A percentile compares a stretch with the other conserved stretches of the same genome.
Evolutionary conservation across 1,284 basidiomycete genomes (phyloP).

Genomic region (Sporisorium reilianum): DNA sequence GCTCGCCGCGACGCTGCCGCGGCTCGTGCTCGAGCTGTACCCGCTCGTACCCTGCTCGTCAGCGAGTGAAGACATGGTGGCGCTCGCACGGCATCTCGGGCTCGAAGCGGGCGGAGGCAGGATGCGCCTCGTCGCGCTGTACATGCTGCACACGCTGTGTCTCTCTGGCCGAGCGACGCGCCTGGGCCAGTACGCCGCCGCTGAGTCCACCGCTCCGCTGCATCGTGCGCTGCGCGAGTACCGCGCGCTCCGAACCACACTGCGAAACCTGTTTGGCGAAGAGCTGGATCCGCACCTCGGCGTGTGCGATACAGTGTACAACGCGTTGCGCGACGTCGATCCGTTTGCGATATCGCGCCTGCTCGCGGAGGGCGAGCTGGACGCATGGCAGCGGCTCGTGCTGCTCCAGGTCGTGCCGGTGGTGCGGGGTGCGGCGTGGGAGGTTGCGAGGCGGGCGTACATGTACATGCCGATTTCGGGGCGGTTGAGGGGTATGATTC

Average conservation of each 20-base stretch:
- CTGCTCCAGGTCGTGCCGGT: slow-evolving; percentile 18
- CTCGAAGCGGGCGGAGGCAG: not conserved
- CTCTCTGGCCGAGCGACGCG: slow-evolving; percentile 28
- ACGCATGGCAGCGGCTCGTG: slow-evolving; percentile 35
- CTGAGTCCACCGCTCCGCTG: not conserved
- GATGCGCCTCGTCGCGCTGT: slow-evolving; percentile 10
- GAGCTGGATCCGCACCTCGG: not conserved
- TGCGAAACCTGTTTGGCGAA: not conserved
- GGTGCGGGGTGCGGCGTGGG: slow-evolving; percentile 30
- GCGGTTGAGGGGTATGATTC: not conserved
- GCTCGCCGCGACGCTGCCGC: slow-evolving; percentile 27
- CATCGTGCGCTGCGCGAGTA: slow-evolving; percentile 26
- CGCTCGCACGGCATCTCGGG: not conserved
- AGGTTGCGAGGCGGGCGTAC: slow-evolving; percentile 29
- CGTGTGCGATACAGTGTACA: slow-evolving; percentile 27
- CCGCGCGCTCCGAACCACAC: not conserved
- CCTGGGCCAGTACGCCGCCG: slow-evolving; percentile 28
- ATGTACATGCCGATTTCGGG: slow-evolving; percentile 31
- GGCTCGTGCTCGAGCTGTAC: slow-evolving; percentile 35
- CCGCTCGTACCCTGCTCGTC: not conserved
- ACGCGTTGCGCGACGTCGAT: slow-evolving; percentile 14
- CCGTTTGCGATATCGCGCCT: slow-evolving; percentile 15
- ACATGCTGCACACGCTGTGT: slow-evolving; percentile 37
- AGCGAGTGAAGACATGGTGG: not conserved
- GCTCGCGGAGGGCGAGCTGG: slow-evolving; percentile 8